Evolutionary conservation across 495 filamentous ascomycete genomes (phyloP).

Genomic region (Letharia lupina): DNA sequence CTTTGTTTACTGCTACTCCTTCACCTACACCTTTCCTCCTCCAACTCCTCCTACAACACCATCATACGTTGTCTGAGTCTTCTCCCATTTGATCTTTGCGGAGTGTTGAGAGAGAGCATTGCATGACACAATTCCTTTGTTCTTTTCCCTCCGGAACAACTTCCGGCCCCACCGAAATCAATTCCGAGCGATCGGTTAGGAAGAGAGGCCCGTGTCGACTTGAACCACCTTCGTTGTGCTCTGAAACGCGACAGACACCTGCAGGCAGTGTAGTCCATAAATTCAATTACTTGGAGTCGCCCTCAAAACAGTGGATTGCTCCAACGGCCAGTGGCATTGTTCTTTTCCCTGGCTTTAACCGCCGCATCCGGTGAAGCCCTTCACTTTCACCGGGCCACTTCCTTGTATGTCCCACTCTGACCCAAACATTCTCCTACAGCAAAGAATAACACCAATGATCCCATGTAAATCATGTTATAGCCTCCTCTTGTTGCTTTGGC

Average conservation of each 20-base stretch:
- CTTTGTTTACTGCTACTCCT: neutral
- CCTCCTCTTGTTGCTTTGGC: neutral
- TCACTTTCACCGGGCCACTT: slow-evolving; percentile 4
- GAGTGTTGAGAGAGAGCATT: neutral
- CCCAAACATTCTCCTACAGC: neutral
- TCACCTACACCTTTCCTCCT: neutral
- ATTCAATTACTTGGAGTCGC: neutral
- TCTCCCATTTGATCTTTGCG: neutral
- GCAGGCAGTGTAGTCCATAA: neutral
- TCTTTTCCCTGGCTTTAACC: neutral
- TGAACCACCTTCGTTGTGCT: neutral
- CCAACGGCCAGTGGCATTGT: neutral
- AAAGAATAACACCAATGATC: neutral
- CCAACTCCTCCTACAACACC: neutral
- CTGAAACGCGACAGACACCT: neutral
- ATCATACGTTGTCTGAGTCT: neutral
- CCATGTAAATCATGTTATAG: neutral
- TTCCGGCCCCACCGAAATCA: neutral
- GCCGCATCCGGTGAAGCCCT: neutral
- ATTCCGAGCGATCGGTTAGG: neutral
- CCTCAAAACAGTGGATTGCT: neutral
- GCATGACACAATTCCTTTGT: neutral
- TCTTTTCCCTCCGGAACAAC: neutral
- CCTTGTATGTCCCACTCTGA: slow-evolving; percentile 1
- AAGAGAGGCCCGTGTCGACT: neutral